phyloP scores from a whole-genome alignment of 257 asterid species.

The Agastache rugosa region DNA sequence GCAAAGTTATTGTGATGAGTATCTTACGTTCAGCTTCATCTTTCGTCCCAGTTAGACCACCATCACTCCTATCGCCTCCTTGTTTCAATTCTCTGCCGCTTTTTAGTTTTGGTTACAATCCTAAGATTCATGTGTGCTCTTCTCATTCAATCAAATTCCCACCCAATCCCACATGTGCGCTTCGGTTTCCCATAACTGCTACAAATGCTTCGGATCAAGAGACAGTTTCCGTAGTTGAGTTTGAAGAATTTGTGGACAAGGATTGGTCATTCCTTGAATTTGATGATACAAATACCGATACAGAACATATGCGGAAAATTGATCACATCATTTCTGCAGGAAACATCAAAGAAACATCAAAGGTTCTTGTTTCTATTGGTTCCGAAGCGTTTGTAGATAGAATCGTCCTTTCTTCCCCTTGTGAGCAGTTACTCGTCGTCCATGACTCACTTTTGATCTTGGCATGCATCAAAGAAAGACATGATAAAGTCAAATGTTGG shows the following conservation, averaged over 20 bases:
- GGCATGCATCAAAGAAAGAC: conserved; percentile 80
- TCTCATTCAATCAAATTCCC: conserved; percentile 38
- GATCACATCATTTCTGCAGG: conserved; percentile 69
- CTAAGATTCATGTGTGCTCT: conserved; percentile 22
- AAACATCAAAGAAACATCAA: conserved; percentile 52
- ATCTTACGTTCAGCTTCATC: conserved; percentile 43
- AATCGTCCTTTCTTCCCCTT: conserved; percentile 55
- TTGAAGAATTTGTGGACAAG: conserved; percentile 73
- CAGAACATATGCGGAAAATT: conserved; percentile 48
- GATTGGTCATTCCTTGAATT: conserved; percentile 84
- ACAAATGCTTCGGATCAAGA: conserved; percentile 49
- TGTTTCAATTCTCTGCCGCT: conserved; percentile 23
- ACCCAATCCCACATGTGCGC: conserved; percentile 28
- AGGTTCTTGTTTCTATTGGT: conserved; percentile 70
- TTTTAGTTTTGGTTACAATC: conserved; percentile 24
- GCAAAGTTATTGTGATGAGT: conserved; percentile 36
- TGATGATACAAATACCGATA: conserved; percentile 47
- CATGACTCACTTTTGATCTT: conserved; percentile 72
- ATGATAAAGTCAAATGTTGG: conserved; percentile 82
- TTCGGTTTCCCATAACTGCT: conserved; percentile 37
- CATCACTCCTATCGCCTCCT: conserved; percentile 33
- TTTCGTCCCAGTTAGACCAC: conserved; percentile 40
- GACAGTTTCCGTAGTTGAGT: conserved; percentile 47
- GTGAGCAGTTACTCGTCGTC: conserved; percentile 64
- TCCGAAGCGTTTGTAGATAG: conserved; percentile 83